A percentile compares a stretch with the other conserved stretches of the same genome.
phyloP scores from a whole-genome alignment of 2,329 filamentous ascomycete genomes.

The Plectosphaerella plurivora region DNA sequence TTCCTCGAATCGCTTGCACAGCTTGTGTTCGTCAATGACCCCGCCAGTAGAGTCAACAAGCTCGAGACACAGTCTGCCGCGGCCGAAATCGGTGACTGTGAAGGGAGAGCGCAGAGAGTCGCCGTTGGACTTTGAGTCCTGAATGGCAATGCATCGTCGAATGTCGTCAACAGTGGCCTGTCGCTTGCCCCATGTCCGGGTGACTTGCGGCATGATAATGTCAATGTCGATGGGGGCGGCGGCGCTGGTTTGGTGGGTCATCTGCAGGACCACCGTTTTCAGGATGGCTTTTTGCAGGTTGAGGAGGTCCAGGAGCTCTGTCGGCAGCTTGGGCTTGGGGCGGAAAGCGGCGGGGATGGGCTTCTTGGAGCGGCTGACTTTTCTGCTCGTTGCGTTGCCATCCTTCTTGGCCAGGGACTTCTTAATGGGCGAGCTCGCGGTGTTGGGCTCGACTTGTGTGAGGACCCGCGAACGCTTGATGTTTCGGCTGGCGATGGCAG shows the following conservation, averaged over 20 bases:
- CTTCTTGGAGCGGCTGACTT: slow-evolving; percentile 11
- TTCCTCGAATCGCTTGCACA: slow-evolving; percentile 50
- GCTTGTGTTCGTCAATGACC: slow-evolving; percentile 41
- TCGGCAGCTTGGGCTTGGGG: slow-evolving; percentile 32
- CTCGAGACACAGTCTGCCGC: slow-evolving; percentile 55
- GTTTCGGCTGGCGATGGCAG: background rate
- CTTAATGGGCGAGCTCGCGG: background rate
- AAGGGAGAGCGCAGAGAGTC: slow-evolving; percentile 27
- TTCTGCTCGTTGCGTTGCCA: slow-evolving; percentile 16
- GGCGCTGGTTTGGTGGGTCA: slow-evolving; percentile 59
- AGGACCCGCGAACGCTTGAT: slow-evolving; percentile 10
- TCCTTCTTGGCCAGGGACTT: slow-evolving; percentile 21
- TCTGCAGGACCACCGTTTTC: slow-evolving; percentile 63
- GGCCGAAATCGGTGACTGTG: slow-evolving; percentile 47
- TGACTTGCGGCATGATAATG: slow-evolving; percentile 56
- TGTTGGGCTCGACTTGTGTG: background rate
- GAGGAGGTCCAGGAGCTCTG: slow-evolving; percentile 54
- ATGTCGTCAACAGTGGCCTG: slow-evolving; percentile 62
- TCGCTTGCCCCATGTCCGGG: slow-evolving; percentile 69
- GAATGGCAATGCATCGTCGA: slow-evolving; percentile 61
- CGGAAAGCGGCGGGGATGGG: slow-evolving; percentile 1
- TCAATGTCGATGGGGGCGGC: slow-evolving; percentile 60
- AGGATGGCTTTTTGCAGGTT: slow-evolving; percentile 63
- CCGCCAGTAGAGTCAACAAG: slow-evolving; percentile 31
- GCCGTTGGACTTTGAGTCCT: slow-evolving; percentile 34